These are phyloP conservation scores for Geoglossum glabrum DNA, from an alignment of 495 filamentous ascomycete genomes.

Conservation along the genomic window DNA sequence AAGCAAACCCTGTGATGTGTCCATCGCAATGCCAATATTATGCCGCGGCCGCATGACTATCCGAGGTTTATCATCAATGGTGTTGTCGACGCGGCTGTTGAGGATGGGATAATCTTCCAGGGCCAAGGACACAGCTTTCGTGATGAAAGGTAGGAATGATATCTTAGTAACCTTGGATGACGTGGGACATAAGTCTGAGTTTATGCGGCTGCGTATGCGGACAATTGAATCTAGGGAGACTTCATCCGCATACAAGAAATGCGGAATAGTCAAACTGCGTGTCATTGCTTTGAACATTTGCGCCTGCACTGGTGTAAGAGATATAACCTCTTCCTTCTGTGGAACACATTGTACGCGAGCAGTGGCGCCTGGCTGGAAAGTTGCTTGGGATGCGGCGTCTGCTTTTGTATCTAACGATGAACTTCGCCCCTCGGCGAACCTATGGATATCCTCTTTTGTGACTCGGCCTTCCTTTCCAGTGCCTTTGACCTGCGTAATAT, in stretches of 20 bases:
- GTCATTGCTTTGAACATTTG: constrained; percentile 99
- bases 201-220: constrained; percentile 47
- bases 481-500: constrained; percentile 57
- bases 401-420: constrained; percentile 3
- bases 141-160: constrained; percentile 79
- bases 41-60: constrained; percentile 63
- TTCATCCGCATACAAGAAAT: constrained; percentile 83
- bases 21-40: constrained; percentile 93
- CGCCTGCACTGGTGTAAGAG: constrained; percentile 58
- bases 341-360: constrained; percentile 10
- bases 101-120: constrained; percentile 65
- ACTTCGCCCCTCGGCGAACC: constrained; percentile 29
- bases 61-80: constrained; percentile 30
- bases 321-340: constrained; percentile 43
- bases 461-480: constrained; percentile 88
- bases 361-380: background rate
- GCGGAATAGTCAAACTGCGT: constrained; percentile 67
- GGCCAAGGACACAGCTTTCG: constrained; percentile 82
- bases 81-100: constrained; percentile 62
- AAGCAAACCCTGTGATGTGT: constrained; percentile 72
- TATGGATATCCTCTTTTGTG: constrained; percentile 81
- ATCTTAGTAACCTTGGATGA: constrained; percentile 31
- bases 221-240: constrained; percentile 56
- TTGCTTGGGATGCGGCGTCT: constrained; percentile 5
- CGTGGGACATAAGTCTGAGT: constrained; percentile 21